Base-by-base conservation (phyloP, 768 basidiomycete species). In the Phylloporus arenicola region DNA sequence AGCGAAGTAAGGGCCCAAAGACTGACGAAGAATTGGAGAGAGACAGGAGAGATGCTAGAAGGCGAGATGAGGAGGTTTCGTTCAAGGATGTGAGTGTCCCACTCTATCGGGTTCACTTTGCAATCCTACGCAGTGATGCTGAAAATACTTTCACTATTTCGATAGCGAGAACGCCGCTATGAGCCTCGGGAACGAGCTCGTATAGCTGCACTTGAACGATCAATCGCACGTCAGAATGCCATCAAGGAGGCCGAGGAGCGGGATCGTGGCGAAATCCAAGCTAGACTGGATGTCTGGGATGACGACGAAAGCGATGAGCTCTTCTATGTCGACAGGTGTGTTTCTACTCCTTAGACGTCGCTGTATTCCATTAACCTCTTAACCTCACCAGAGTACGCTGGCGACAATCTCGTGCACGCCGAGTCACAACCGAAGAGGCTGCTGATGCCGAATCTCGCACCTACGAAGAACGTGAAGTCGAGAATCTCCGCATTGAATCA, bases 291-390 rank as follows among this genome's bases (percentile, higher is more conserved):
- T 57, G 76, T 94, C 6, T 92, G 92, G 83, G 91, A 95, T 60
- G 88, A 91, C 52, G 94, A 95, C 51, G 85, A 90, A 59, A 94
- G 92, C 48, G 86, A 94, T 56, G 96, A 99, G 59, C 63, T 83
- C 27, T 99, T 94, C 72, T 95, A 94, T 61, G 78, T 87, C 40
- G 96, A 98, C 64, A 81, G 93, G 90, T 91, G 55, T 43, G 84
- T 59, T 16, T 30, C 17, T 13, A 14, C n/a, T 29, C 42, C 19
- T 35, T 44, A 20, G 0, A n/a, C 16, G 39, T 47, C 12, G 11
- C 37, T 6, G 3, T 31, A 4, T 16, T 14, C n/a, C 40, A 22
- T 25, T 30, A 4, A 55, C 17, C 5, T 6, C 16, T 22, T 19
- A 1, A 40, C 9, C 12, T 6, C 19, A 1, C 12, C 51, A 92